Evolutionary conservation across 768 basidiomycete species (phyloP).

Genomic region (Naganishia antarctica): DNA sequence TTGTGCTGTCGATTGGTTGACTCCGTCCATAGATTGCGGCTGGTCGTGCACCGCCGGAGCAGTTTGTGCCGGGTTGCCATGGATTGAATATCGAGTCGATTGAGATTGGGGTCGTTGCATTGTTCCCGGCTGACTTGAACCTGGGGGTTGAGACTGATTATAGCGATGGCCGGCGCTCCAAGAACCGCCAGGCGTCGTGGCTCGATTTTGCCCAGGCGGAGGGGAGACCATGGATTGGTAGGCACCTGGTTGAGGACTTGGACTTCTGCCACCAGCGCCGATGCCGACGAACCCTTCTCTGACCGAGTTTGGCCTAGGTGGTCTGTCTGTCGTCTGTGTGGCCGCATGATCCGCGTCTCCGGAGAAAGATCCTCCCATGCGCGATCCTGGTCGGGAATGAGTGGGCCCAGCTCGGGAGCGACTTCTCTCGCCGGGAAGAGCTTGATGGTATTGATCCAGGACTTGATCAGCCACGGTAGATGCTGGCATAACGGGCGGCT

Average conservation of each 20-base stretch:
- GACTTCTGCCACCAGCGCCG: slow-evolving; percentile 55
- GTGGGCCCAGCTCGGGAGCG: slow-evolving; percentile 40
- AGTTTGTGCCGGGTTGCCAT: neutral
- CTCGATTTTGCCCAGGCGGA: neutral
- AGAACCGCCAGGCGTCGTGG: slow-evolving; percentile 10
- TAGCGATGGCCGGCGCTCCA: slow-evolving; percentile 8
- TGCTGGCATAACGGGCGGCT: slow-evolving; percentile 53
- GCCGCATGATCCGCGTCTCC: neutral
- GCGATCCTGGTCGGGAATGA: slow-evolving; percentile 32
- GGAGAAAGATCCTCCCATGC: slow-evolving; percentile 13
- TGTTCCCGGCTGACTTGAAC: slow-evolving; percentile 6
- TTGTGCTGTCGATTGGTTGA: neutral
- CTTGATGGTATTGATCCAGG: slow-evolving; percentile 69
- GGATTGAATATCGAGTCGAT: slow-evolving; percentile 11
- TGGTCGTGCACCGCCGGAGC: neutral
- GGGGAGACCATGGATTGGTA: slow-evolving; percentile 22
- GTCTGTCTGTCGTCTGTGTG: slow-evolving; percentile 41
- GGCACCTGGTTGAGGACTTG: slow-evolving; percentile 57
- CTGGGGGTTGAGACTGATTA: slow-evolving; percentile 5
- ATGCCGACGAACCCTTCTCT: slow-evolving; percentile 70
- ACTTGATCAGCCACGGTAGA: slow-evolving; percentile 62
- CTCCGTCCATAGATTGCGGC: slow-evolving; percentile 7
- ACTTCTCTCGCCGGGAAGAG: slow-evolving; percentile 70
- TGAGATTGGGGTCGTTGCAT: slow-evolving; percentile 14
- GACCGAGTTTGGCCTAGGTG: slow-evolving; percentile 35